Evolutionary conservation across 345 rosid species (phyloP).

Genomic region (Viola odorata): DNA sequence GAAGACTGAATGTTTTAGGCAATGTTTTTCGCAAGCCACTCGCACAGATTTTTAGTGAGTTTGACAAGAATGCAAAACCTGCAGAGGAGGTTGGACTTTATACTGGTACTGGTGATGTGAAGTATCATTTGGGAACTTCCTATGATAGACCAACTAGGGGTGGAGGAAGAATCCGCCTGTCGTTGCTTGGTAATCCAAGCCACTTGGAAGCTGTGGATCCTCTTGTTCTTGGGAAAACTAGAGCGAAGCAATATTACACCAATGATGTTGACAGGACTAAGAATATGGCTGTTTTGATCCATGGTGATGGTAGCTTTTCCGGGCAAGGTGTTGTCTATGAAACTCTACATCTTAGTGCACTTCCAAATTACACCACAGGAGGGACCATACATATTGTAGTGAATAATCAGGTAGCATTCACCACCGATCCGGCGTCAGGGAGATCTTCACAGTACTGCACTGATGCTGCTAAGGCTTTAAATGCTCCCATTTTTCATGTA

Average conservation of each 20-base stretch:
- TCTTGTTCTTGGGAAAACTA: slow-evolving; percentile 74
- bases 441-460: slow-evolving; percentile 86
- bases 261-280: slow-evolving; percentile 56
- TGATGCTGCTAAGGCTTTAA: slow-evolving; percentile 79
- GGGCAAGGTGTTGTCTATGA: slow-evolving; percentile 89
- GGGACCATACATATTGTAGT: slow-evolving; percentile 83
- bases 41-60: slow-evolving; percentile 75
- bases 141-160: slow-evolving; percentile 88
- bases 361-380: slow-evolving; percentile 70
- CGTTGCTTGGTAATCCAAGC: slow-evolving; percentile 84
- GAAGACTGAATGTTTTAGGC: slow-evolving; percentile 71
- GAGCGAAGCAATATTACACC: slow-evolving; percentile 76
- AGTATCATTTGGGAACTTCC: slow-evolving; percentile 80
- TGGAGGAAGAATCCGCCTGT: slow-evolving; percentile 64
- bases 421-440: slow-evolving; percentile 72
- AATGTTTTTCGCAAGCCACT: slow-evolving; percentile 77
- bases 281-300: slow-evolving; percentile 72
- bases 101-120: slow-evolving; percentile 81
- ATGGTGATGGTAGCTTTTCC: slow-evolving; percentile 88
- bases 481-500: slow-evolving; percentile 78
- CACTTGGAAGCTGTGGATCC: slow-evolving; percentile 90
- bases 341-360: slow-evolving; percentile 81
- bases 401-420: slow-evolving; percentile 84
- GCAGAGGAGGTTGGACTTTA: slow-evolving; percentile 76
- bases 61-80: slow-evolving; percentile 70